Base-by-base conservation (phyloP, 257 asterid species). In the Plantago ovata region DNA sequence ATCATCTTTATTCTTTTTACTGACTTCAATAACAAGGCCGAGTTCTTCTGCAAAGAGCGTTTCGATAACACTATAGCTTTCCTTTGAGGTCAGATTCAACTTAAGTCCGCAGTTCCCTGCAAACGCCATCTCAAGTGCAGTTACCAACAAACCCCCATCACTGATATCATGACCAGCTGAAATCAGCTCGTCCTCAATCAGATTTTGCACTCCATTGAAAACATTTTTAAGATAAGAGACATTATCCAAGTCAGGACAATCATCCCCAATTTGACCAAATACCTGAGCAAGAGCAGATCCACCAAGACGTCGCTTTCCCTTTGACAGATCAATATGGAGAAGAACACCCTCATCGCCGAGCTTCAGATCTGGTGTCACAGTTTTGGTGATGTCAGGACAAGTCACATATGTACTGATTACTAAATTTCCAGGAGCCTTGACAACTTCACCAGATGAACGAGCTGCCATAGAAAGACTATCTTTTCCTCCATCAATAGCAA, bases 391-490 rank as follows among this genome's bases (percentile, higher is more conserved):
- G 56, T 92, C 97, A 3, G 98, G 89, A 72, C 97, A 88, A 62
- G 95, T 92, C 55, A 88, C 95, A 50, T 85, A 92, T 9, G 95
- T 28, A 69, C 98, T 92, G 73, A 92, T 82, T 52, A 92, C 98
- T 39, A 92, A 75, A 73, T 85, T 92, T 51, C 98, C 97, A 41
- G 97, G 95, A 55, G 98, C 97, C 80, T 88, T 92, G 51, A 92
- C 95, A 62, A 92, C 87, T 73, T 92, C 97, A 36, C 78, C 89
- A 1, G 93, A 76, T 28, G 94, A 43, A 55, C 66, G 95, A 39
- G 98, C 95, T 4, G 97, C 95, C 97, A 92, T 88, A 58, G 98
- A 88, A 61, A 92, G 97, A 75, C 98, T 86, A 69, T 88, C 97
- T 54, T 92, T 92, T 39, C 97, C 98, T 14, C 98, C 95, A 67